phyloP scores from a whole-genome alignment of 352 stramenopile species.

The Hyphochytrium catenoides region DNA sequence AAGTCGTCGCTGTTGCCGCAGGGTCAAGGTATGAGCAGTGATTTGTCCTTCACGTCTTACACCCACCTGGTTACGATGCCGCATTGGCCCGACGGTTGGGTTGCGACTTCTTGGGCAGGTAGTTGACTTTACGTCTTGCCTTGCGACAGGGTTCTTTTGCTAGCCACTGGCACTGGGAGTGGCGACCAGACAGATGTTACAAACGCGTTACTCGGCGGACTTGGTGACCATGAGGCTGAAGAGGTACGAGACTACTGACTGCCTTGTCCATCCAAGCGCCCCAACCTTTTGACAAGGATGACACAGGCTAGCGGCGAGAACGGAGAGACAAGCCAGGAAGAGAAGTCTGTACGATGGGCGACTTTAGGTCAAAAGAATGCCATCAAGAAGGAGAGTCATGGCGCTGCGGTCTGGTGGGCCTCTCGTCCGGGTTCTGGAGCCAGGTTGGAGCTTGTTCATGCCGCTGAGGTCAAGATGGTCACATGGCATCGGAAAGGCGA shows the following conservation, averaged over 20 bases:
- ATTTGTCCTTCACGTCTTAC: no score
- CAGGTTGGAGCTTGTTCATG: slow-evolving; percentile 57
- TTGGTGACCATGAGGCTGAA: slow-evolving; percentile 32
- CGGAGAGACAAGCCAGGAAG: slow-evolving; percentile 33
- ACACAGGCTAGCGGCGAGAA: slow-evolving; percentile 10
- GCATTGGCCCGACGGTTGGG: no score
- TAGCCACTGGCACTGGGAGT: slow-evolving; percentile 81
- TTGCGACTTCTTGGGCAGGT: no score
- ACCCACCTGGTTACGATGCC: no score
- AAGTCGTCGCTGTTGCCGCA: slow-evolving; percentile 76
- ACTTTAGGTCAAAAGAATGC: no score
- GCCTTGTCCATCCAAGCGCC: no score
- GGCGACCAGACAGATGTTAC: slow-evolving; percentile 77
- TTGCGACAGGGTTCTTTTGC: slow-evolving; percentile 66
- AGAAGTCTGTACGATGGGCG: slow-evolving; percentile 23
- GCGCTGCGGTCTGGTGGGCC: slow-evolving; percentile 28
- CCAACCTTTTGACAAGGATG: background rate
- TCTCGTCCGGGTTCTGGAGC: slow-evolving; percentile 48
- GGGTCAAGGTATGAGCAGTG: no score
- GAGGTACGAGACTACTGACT: no score
- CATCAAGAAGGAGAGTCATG: slow-evolving; percentile 23
- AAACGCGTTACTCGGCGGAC: slow-evolving; percentile 72
- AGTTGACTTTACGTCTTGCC: no score
- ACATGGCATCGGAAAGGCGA: slow-evolving; percentile 97
- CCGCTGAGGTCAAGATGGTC: slow-evolving; percentile 69